A percentile compares a stretch with the other conserved stretches of the same genome.
phyloP scores from a whole-genome alignment of 257 asterid species.

The Nemophila menziesii region DNA sequence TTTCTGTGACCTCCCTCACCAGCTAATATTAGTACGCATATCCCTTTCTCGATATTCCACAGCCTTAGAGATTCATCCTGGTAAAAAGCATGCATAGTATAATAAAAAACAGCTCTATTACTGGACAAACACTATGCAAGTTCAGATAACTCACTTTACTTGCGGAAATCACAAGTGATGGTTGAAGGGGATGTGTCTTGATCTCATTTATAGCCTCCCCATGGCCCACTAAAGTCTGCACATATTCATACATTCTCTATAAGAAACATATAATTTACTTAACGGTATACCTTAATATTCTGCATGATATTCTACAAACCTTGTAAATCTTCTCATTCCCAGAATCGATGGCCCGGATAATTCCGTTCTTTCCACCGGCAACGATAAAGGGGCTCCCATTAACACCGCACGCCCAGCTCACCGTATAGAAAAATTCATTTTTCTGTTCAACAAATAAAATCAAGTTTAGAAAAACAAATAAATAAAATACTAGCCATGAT shows the following conservation, averaged over 20 bases:
- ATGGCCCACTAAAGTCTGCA: constrained; percentile 92
- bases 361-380: constrained; percentile 87
- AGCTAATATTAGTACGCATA: constrained; percentile 95
- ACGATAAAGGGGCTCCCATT: constrained; percentile 76
- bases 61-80: constrained; percentile 98
- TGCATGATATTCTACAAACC: too few relatives aligned
- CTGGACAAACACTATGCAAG: too few relatives aligned
- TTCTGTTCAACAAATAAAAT: constrained; percentile 56
- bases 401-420: constrained; percentile 89
- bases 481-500: too few relatives aligned
- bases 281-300: too few relatives aligned
- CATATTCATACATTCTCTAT: too few relatives aligned
- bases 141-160: constrained; percentile 46
- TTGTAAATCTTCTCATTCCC: constrained; percentile 80
- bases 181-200: constrained; percentile 78
- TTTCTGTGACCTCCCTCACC: constrained; percentile 99
- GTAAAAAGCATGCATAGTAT: constrained; percentile 1
- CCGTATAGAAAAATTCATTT: constrained; percentile 93
- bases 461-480: constrained; percentile 21
- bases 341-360: constrained; percentile 81
- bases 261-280: too few relatives aligned
- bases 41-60: constrained; percentile 95
- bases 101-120: too few relatives aligned
- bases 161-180: constrained; percentile 89
- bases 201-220: constrained; percentile 94